Base-by-base conservation (phyloP, 192 early-diverging fungal species). In the Chytriomyces confervae region DNA sequence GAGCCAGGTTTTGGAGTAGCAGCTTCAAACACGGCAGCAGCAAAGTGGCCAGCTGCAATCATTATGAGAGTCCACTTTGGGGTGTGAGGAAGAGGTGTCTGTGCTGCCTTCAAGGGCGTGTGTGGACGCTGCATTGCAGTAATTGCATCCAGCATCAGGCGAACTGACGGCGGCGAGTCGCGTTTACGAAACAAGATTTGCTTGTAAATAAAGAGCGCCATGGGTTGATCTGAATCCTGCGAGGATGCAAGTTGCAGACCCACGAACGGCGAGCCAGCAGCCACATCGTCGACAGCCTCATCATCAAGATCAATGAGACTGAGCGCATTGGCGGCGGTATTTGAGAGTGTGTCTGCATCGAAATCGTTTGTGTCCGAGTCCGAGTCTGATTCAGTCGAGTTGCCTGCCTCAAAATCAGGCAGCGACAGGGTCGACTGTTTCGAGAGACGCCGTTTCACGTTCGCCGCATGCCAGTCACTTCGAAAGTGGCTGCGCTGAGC, bases 391-490 rank as follows among this genome's bases (percentile, higher is more conserved):
- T 84, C 84, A 36, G 82, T 84, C 45, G 76, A 78, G 81, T 81
- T 84, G 50, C 83, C 64, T 60, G 82, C 80, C 23, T 29, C 67
- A 79, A 88, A 88, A 27, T 72, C 81, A 6, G 74, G 76, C 50
- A 83, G 77, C 5, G 81, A 69, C 0, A 88, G 50, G 0, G 87
- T 78, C 8, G 66, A 66, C 43, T 67, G 23, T 13, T 44, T 50
- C 9, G 36, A 43, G 27, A 83, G 10, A 72, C 97, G 96, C 75
- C 97, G 92, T 88, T 97, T 97, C 46, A 98, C 82, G 82, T 99
- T 99, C 88, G 97, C 97, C 24, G 95, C 88, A 75, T 99, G 98
- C 97, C 98, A 99, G 86, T 98, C 95, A 46, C 92, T 91, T 46
- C 91, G 88, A 81, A 97, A 96, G 86, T 99, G 98, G 36, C 89